These are phyloP conservation scores for Schizopora paradoxa DNA, from an alignment of 1,284 basidiomycete species.

Conservation along the genomic window DNA sequence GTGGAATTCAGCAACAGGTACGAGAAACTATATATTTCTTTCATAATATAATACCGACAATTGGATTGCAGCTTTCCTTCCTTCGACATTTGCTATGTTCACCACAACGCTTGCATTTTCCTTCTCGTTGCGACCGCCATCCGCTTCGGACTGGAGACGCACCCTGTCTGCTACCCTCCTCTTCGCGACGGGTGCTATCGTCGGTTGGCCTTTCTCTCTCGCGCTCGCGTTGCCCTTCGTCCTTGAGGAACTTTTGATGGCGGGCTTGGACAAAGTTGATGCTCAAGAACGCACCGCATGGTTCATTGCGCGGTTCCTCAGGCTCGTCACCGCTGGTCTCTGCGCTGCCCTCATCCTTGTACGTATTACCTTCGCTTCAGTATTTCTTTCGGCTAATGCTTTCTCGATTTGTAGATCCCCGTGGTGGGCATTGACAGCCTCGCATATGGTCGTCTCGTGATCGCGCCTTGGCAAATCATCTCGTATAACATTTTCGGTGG, in stretches of 20 bases:
- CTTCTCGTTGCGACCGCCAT: constrained; percentile 69
- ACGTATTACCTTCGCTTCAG: constrained; percentile 28
- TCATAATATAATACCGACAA: constrained; percentile 9
- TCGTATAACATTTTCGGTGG: constrained; percentile 89
- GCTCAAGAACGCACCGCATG: constrained; percentile 46
- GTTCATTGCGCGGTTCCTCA: constrained; percentile 56
- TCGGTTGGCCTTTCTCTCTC: constrained; percentile 95
- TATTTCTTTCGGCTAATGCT: not conserved
- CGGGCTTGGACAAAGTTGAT: constrained; percentile 66
- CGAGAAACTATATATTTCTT: constrained; percentile 22
- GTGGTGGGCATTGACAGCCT: constrained; percentile 79
- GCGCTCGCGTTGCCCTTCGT: constrained; percentile 87
- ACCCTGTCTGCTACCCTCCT: constrained; percentile 61
- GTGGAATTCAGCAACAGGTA: constrained; percentile 86
- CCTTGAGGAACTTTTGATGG: constrained; percentile 83
- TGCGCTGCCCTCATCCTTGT: constrained; percentile 66
- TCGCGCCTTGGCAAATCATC: constrained; percentile 93
- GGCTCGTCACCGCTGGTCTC: constrained; percentile 53
- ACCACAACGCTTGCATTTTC: constrained; percentile 79
- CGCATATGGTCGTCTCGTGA: constrained; percentile 75
- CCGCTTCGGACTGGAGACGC: constrained; percentile 45
- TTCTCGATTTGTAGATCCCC: constrained; percentile 52
- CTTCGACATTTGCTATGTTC: constrained; percentile 95
- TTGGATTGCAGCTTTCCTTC: constrained; percentile 68
- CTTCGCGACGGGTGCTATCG: constrained; percentile 81